phyloP scores from a whole-genome alignment of 139 green algal genomes.

The Chlorella sp. region DNA sequence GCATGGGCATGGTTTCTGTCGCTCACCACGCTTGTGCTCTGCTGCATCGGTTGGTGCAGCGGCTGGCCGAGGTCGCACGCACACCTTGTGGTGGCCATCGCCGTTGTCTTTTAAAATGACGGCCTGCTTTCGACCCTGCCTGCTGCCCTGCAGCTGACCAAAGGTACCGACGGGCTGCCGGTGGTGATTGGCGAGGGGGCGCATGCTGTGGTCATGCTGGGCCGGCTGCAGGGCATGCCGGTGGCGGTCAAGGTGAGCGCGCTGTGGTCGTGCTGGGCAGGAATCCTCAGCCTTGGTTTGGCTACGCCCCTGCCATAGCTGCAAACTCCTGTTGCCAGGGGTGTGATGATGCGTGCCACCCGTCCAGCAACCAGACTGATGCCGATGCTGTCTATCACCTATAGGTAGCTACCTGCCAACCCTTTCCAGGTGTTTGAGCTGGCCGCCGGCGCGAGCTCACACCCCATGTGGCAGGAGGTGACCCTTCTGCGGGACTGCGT shows the following conservation, averaged over 20 bases:
- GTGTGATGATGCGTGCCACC: too few species aligned
- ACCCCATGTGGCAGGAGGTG: neutral
- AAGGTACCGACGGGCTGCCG: neutral
- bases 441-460: neutral
- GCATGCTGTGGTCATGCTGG: slow-evolving; percentile 1
- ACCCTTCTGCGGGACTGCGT: neutral
- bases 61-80: neutral
- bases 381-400: too few species aligned
- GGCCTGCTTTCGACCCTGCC: neutral
- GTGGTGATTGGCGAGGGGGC: neutral
- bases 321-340: too few species aligned
- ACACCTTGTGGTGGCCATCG: neutral
- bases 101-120: too few species aligned
- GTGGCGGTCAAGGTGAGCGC: slow-evolving; percentile 13
- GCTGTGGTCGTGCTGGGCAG: neutral
- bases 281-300: too few species aligned
- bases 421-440: slow-evolving; percentile 15
- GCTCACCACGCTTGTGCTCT: neutral
- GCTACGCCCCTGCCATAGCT: too few species aligned
- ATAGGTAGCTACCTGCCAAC: too few species aligned
- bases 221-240: neutral
- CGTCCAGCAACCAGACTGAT: too few species aligned
- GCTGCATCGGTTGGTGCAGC: too few species aligned
- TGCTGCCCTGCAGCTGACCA: neutral
- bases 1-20: too few species aligned